Conservation (phyloP, 345 rosid species). For the Psidium guajava region DNA sequence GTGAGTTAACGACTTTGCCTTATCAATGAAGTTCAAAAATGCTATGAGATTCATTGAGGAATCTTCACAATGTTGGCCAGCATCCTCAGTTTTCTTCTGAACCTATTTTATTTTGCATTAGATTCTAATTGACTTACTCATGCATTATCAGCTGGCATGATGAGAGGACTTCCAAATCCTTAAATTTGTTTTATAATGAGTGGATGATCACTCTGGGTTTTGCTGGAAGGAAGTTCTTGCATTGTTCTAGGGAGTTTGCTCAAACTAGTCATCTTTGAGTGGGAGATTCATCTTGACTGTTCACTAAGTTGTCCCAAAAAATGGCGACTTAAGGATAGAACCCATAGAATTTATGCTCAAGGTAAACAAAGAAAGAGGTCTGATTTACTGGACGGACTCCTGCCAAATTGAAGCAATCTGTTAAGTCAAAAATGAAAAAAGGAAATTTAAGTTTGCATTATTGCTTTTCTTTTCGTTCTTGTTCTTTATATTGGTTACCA, state of each 20-base stretch:
- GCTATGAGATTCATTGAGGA: neutral
- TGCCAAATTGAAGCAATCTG: neutral
- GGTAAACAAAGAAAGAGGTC: neutral
- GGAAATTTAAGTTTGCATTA: neutral
- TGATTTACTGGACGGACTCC: neutral
- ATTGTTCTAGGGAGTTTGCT: neutral
- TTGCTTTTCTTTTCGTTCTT: neutral
- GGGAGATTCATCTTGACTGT: neutral
- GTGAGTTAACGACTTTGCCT: conserved; percentile 25
- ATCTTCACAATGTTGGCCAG: neutral
- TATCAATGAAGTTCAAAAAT: neutral
- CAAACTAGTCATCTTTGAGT: neutral
- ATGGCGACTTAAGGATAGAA: neutral
- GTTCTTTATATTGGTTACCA: neutral
- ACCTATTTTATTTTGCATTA: neutral
- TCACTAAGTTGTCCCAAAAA: neutral
- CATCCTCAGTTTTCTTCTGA: neutral
- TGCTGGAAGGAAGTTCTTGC: neutral
- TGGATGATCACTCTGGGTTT: neutral
- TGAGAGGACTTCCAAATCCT: neutral
- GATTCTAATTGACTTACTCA: neutral
- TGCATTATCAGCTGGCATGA: neutral
- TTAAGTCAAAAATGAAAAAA: neutral
- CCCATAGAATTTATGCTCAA: neutral
- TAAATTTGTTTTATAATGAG: neutral